Evolutionary conservation across 2,329 filamentous ascomycete genomes (phyloP).

Genomic region (Chaetothyriales sp.): DNA sequence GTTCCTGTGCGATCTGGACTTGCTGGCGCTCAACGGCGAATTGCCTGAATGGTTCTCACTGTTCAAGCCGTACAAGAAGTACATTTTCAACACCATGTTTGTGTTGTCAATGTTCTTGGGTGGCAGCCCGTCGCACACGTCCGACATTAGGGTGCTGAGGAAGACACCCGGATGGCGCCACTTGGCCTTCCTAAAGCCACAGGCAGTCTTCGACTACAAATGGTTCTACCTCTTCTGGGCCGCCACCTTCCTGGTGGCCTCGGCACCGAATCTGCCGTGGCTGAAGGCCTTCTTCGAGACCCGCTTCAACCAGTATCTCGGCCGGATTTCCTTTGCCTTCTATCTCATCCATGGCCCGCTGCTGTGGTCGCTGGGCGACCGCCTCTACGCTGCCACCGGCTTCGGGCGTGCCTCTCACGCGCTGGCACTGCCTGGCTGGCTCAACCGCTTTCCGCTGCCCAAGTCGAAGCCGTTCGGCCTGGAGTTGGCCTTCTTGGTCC

Average conservation of each 20-base stretch:
- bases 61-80: conserved; percentile 34
- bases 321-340: conserved; percentile 33
- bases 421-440: conserved; percentile 41
- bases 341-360: conserved; percentile 34
- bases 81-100: conserved; percentile 41
- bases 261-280: conserved; percentile 42
- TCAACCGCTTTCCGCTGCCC: conserved; percentile 40
- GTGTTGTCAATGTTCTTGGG: conserved; percentile 40
- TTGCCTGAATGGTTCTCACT: conserved; percentile 36
- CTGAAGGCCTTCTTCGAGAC: conserved; percentile 34
- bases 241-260: conserved; percentile 40
- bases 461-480: conserved; percentile 44
- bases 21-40: conserved; percentile 35
- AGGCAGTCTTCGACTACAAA: conserved; percentile 50
- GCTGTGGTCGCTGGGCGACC: conserved; percentile 42
- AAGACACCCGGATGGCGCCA: conserved; percentile 13
- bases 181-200: conserved; percentile 36
- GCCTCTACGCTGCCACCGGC: conserved; percentile 47
- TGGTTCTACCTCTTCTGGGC: conserved; percentile 55
- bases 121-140: conserved; percentile 42
- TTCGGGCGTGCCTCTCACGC: conserved; percentile 37
- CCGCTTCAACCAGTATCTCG: conserved; percentile 30
- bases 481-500: conserved; percentile 43
- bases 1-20: conserved; percentile 46
- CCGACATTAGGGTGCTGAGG: conserved; percentile 22